Evolutionary conservation across 2,329 filamentous ascomycete genomes (phyloP).

Genomic region (Fusarium algeriense): DNA sequence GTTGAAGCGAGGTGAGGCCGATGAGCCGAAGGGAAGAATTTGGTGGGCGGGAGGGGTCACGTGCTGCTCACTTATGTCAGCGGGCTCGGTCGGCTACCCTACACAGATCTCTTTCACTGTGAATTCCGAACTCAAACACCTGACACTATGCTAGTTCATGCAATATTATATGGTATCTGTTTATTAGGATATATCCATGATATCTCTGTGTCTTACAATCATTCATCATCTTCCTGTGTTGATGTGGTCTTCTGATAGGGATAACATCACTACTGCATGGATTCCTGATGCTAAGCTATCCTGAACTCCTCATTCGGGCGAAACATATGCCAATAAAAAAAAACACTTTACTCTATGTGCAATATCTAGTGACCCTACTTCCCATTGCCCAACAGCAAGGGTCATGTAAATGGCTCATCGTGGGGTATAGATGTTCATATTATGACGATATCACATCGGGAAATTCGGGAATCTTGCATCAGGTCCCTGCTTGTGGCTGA

Average conservation of each 20-base stretch:
- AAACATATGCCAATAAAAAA: not conserved
- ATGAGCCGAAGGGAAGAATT: constrained; percentile 43
- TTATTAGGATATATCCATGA: too few relatives aligned
- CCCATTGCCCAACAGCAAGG: not conserved
- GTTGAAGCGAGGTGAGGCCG: constrained; percentile 58
- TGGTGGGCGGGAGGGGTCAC: constrained; percentile 25
- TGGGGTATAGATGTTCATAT: constrained; percentile 12
- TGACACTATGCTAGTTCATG: too few relatives aligned
- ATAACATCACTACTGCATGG: too few relatives aligned
- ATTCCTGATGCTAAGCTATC: too few relatives aligned
- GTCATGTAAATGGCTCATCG: not conserved
- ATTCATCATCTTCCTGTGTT: too few relatives aligned
- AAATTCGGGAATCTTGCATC: constrained; percentile 25
- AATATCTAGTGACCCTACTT: not conserved
- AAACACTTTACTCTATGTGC: not conserved
- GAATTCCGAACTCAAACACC: not conserved
- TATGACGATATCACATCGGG: constrained; percentile 7
- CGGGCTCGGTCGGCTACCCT: not conserved
- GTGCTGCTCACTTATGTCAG: not conserved
- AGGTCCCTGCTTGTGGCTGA: constrained; percentile 20
- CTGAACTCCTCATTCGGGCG: not conserved
- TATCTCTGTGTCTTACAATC: too few relatives aligned
- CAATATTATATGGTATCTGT: too few relatives aligned
- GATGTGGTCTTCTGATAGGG: too few relatives aligned
- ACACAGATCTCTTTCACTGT: not conserved